Evolutionary conservation across 805 yeast genomes (phyloP), one percentile per base, ranked within the genome.

Genomic region (Blastobotrys muscicola): DNA sequence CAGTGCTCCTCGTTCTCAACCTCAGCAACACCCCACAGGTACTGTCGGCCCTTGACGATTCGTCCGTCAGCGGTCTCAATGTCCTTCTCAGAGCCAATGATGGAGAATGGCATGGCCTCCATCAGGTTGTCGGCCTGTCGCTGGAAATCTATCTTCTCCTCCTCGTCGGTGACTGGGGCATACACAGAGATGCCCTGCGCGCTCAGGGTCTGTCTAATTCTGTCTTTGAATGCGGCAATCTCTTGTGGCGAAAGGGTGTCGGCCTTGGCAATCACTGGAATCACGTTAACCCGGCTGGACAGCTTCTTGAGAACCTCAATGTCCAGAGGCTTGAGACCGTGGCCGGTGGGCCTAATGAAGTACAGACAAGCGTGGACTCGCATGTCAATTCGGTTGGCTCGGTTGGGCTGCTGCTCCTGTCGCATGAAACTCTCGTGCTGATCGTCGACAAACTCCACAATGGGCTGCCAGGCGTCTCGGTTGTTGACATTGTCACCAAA

Each of bases 291-390:
- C 43, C 90, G 72, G 23, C 74, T 67, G 29, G 83, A 71, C 23
- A 89, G 69, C 48, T 75, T 78, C 60, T 75, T 75, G 84, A 87
- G 78, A 4, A 83, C 74, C 50, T 73, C 78, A 48, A 85, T 71
- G 61, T 89, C 95, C 42, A 82, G 66, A 6, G 81, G 76, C 43
- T 72, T 69, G 44, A 85, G 60, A 2, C 79, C 74, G 47, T 70
- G 74, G 34, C 79, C 77, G 3, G 80, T 70, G 0, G 95, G 90
- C 4, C 77, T 71, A 43, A 90, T 69, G 59, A 90, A 84, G 66
- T 86, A 90, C 37, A 90, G 61, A 59, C 96, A 86, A 31, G 80
- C 84, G 66, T 90, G 95, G 33, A 90, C 80, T 44, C 94, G 72
- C 50, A 72, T 65, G 57, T 89, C 95, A 9, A 56, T 52, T 45